Evolutionary conservation across 352 stramenopile genomes (phyloP).

Genomic region (Pythium brachiatum): DNA sequence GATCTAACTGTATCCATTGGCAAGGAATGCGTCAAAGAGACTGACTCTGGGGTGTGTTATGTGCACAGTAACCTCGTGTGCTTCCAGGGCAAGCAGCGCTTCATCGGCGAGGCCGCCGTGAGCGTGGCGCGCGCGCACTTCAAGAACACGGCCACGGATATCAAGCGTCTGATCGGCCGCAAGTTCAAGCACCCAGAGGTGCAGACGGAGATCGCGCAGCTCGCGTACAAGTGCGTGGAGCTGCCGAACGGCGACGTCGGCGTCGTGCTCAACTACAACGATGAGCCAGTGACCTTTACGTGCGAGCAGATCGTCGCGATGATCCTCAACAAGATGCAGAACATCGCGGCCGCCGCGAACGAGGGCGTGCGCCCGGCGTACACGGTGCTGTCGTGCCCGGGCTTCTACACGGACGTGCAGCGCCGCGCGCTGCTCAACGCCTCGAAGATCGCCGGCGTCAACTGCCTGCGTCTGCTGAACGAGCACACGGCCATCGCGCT

Average conservation of each 20-base stretch:
- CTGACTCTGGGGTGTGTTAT: neutral
- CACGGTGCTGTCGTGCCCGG: constrained; percentile 94
- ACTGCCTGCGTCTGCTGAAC: constrained; percentile 97
- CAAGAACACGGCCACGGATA: constrained; percentile 97
- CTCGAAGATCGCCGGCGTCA: constrained; percentile 93
- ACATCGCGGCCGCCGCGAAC: constrained; percentile 92
- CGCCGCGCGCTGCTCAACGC: constrained; percentile 93
- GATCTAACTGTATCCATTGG: neutral
- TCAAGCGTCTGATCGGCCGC: constrained; percentile 97
- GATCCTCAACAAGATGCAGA: constrained; percentile 97
- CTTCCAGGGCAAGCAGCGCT: constrained; percentile 89
- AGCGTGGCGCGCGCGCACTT: constrained; percentile 95
- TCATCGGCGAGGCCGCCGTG: constrained; percentile 91
- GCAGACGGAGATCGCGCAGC: constrained; percentile 92
- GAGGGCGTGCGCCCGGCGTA: constrained; percentile 86
- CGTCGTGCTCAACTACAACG: constrained; percentile 93
- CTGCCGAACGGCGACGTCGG: constrained; percentile 86
- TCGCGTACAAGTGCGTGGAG: constrained; percentile 91
- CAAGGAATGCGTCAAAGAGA: neutral
- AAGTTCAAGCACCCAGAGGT: constrained; percentile 96
- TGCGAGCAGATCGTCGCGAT: constrained; percentile 97
- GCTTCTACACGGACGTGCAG: constrained; percentile 98
- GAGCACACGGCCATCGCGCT: constrained; percentile 96
- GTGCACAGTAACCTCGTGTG: constrained; percentile 76
- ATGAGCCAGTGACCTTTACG: constrained; percentile 88